Percentiles rank a stretch among this genome's conserved stretches.
Conservation (phyloP, 345 rosid genomes). For the Eucalyptus lansdowneana region DNA sequence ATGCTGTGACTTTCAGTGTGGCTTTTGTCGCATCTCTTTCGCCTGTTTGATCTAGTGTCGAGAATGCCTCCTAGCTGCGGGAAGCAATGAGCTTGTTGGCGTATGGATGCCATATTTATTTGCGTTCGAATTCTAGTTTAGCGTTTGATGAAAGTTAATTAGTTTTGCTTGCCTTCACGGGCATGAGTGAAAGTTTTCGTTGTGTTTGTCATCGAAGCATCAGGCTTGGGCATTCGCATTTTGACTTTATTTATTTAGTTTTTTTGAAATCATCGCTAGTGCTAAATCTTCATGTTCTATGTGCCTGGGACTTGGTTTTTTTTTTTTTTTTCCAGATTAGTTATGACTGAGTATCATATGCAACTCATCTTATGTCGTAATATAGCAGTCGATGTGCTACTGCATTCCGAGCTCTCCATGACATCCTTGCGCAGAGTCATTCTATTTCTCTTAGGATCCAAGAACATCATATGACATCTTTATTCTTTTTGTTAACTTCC, state of each 20-base stretch:
- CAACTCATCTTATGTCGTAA: not conserved
- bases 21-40: not conserved
- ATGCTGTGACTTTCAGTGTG: constrained; percentile 4
- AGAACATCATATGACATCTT: not conserved
- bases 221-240: not conserved
- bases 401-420: not conserved
- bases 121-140: not conserved
- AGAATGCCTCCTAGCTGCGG: not conserved
- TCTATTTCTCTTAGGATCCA: not conserved
- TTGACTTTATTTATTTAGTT: not conserved
- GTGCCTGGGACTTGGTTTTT: not conserved
- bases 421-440: not conserved
- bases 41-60: not conserved
- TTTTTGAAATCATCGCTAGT: not conserved
- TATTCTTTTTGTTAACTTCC: not conserved
- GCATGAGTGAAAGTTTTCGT: not conserved
- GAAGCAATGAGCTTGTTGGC: not conserved
- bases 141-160: not conserved
- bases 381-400: not conserved
- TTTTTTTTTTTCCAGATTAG: not conserved
- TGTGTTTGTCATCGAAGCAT: not conserved
- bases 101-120: not conserved
- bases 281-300: not conserved
- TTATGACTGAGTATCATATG: not conserved
- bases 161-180: not conserved